Base-by-base conservation (phyloP, 1,284 basidiomycete species). In the Marasmius oreades region DNA sequence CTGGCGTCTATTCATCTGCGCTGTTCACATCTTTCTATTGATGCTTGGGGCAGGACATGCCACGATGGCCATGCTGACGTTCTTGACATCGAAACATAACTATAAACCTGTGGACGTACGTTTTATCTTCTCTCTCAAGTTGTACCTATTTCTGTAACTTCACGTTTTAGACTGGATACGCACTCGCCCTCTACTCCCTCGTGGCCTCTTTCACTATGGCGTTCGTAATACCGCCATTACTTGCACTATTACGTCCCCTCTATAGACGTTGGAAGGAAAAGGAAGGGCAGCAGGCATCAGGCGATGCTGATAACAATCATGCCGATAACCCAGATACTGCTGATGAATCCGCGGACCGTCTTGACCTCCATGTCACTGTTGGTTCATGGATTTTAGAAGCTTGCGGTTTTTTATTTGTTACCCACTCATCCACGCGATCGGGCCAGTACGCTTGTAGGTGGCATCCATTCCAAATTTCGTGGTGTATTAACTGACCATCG, bases 1-100 rank as follows among this genome's bases (percentile, higher is more conserved):
- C 22, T 73, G 68, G 68, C 66, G 70, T 34, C 62, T 73, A 5
- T 23, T 61, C 34, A 62, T 63, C 55, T 70, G 68, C 55, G 64
- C 66, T 0, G 16, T 55, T 2, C 69, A 72, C 55, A 50, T 36
- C 3, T 59, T 73, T 10, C 8, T 71, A 8, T 60, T 61, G 24
- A 51, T 20, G 52, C 4, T 59, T 3, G 70, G 62, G 20, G 37
- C 42, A n/a, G 8, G 43, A 1, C 70, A 73, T n/a, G 31, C 56
- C 1, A 0, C 16, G 3, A 14, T 56, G 1, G 64, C 60, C 14
- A 62, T 69, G 56, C 4, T 74, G 6, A 62, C 72, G 14, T 61
- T 70, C 42, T 64, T 54, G 26, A 63, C 62, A 20, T 42, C 52
- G 12, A 53, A 20, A 34, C 54, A 43, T 26, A 51, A 51, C 22